Percentiles rank a stretch among this genome's conserved stretches.
phyloP scores from a whole-genome alignment of 768 basidiomycete species.

The Coprinopsis sp. region DNA sequence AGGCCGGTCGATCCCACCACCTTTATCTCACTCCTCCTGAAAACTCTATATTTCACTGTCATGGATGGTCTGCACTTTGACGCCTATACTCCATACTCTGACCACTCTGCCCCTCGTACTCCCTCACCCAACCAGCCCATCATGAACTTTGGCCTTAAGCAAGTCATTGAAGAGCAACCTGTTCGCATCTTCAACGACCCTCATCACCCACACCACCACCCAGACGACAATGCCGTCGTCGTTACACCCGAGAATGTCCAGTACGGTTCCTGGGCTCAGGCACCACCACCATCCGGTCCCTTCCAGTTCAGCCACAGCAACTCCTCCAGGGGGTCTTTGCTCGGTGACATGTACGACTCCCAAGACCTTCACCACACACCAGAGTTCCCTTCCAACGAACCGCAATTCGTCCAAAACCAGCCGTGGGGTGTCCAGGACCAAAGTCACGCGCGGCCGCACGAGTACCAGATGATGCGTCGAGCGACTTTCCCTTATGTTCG shows the following conservation, averaged over 20 bases:
- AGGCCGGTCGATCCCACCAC: slow-evolving; percentile 12
- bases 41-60: not conserved
- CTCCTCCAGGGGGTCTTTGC: slow-evolving; percentile 47
- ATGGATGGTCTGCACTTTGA: slow-evolving; percentile 54
- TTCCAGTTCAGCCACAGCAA: slow-evolving; percentile 24
- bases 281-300: slow-evolving; percentile 26
- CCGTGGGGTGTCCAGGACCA: slow-evolving; percentile 32
- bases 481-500: slow-evolving; percentile 76
- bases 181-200: slow-evolving; percentile 38
- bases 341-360: slow-evolving; percentile 66
- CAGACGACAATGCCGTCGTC: slow-evolving; percentile 41
- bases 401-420: slow-evolving; percentile 26
- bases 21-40: slow-evolving; percentile 7
- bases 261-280: slow-evolving; percentile 32
- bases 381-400: slow-evolving; percentile 29
- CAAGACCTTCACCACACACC: slow-evolving; percentile 27
- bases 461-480: slow-evolving; percentile 52
- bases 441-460: slow-evolving; percentile 32
- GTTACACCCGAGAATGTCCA: slow-evolving; percentile 27
- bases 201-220: slow-evolving; percentile 39
- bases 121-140: slow-evolving; percentile 53
- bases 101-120: slow-evolving; percentile 67
- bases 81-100: slow-evolving; percentile 60
- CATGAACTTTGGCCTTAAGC: slow-evolving; percentile 26
- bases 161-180: slow-evolving; percentile 35